These are phyloP conservation scores for Xylaria nigripes DNA, from an alignment of 495 filamentous ascomycete species.

Conservation along the genomic window DNA sequence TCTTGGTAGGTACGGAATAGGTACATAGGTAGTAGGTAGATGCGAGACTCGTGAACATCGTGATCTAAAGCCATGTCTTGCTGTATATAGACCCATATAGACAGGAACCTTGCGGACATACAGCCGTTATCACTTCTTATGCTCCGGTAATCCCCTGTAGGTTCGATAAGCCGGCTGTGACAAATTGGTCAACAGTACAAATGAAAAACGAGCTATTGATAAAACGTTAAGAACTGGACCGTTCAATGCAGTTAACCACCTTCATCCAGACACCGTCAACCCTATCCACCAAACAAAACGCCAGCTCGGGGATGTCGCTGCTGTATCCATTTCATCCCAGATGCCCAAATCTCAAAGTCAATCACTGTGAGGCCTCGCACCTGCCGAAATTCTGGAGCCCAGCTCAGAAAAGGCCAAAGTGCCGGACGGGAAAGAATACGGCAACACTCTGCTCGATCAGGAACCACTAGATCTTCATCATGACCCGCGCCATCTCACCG, in stretches of 20 bases:
- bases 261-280: neutral
- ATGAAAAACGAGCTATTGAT: neutral
- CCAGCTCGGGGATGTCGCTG: neutral
- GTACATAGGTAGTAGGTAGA: too few relatives aligned
- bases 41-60: neutral
- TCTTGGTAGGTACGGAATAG: too few relatives aligned
- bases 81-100: neutral
- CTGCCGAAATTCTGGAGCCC: neutral
- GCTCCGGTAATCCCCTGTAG: neutral
- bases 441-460: conserved; percentile 13
- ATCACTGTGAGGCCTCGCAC: neutral
- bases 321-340: neutral
- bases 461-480: conserved; percentile 21
- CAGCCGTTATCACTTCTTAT: neutral
- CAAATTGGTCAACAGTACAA: neutral
- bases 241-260: too few relatives aligned
- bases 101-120: neutral
- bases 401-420: neutral
- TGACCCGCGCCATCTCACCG: conserved; percentile 18
- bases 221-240: neutral
- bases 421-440: conserved; percentile 8
- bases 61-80: neutral
- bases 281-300: neutral
- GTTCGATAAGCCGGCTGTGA: neutral
- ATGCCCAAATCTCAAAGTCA: neutral